phyloP scores from a whole-genome alignment of 306 rosid genomes.

The Vicia villosa region DNA sequence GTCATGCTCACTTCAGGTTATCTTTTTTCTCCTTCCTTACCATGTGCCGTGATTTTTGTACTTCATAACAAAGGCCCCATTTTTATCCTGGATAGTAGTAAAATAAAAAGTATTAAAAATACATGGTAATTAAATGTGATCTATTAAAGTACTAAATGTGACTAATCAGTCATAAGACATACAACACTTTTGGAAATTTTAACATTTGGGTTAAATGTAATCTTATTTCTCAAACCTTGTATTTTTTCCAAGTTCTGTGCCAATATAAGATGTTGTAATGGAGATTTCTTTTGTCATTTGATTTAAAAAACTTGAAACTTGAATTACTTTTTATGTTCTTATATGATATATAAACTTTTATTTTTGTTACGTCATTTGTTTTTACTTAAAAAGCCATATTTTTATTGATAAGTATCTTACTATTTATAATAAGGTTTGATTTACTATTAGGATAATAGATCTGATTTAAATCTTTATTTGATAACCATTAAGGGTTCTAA shows the following conservation, averaged over 20 bases:
- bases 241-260: background rate
- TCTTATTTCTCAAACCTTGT: background rate
- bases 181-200: background rate
- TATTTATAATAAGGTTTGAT: background rate
- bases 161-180: background rate
- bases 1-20: slow-evolving; percentile 97
- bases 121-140: background rate
- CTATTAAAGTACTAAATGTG: background rate
- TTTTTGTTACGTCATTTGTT: background rate
- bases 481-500: background rate
- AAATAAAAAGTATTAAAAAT: slow-evolving; percentile 2
- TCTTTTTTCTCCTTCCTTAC: slow-evolving; percentile 15
- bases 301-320: background rate
- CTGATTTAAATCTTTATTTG: background rate
- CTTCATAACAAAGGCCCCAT: background rate
- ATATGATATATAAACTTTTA: background rate
- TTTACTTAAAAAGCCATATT: background rate
- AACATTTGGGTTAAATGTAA: slow-evolving; percentile 1
- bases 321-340: background rate
- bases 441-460: background rate
- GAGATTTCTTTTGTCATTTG: background rate
- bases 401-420: background rate
- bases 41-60: background rate
- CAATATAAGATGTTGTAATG: slow-evolving; percentile 3
- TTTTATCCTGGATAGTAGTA: slow-evolving; percentile 5